Conservation (phyloP, 2,329 filamentous ascomycete genomes). For the Neofusicoccum cordaticola region DNA sequence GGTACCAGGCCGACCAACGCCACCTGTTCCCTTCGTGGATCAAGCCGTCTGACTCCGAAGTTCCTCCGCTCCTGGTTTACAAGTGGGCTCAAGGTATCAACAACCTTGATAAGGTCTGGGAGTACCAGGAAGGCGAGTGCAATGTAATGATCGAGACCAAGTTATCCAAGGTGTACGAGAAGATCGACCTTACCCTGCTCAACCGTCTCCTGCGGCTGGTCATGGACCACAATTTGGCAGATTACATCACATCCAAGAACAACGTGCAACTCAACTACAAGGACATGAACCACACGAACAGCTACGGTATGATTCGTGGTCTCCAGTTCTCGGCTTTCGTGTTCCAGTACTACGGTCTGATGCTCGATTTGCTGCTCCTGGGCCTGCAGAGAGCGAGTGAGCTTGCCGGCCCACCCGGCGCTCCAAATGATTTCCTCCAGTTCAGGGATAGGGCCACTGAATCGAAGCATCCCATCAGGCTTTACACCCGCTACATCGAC, state of each 20-base stretch:
- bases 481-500: slow-evolving; percentile 98
- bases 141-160: slow-evolving; percentile 99
- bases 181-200: slow-evolving; percentile 93
- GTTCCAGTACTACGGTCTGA: slow-evolving; percentile 97
- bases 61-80: slow-evolving; percentile 89
- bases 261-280: slow-evolving; percentile 99
- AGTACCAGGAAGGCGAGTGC: slow-evolving; percentile 88
- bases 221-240: slow-evolving; percentile 98
- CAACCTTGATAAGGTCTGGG: slow-evolving; percentile 94
- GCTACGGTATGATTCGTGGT: slow-evolving; percentile 96
- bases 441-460: slow-evolving; percentile 93
- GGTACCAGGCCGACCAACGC: slow-evolving; percentile 97
- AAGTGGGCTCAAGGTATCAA: slow-evolving; percentile 99
- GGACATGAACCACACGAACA: slow-evolving; percentile 99
- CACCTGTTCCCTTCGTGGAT: slow-evolving; percentile 98
- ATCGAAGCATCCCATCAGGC: slow-evolving; percentile 86
- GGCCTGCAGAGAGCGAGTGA: slow-evolving; percentile 96
- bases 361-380: slow-evolving; percentile 87
- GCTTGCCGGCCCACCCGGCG: slow-evolving; percentile 89
- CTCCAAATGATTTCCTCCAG: slow-evolving; percentile 95
- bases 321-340: slow-evolving; percentile 98
- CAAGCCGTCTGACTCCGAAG: slow-evolving; percentile 97
- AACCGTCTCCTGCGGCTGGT: slow-evolving; percentile 91
- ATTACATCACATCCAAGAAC: slow-evolving; percentile 99
- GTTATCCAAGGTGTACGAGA: slow-evolving; percentile 98